phyloP scores from a whole-genome alignment of 805 yeast genomes.

The Candida ficus region DNA sequence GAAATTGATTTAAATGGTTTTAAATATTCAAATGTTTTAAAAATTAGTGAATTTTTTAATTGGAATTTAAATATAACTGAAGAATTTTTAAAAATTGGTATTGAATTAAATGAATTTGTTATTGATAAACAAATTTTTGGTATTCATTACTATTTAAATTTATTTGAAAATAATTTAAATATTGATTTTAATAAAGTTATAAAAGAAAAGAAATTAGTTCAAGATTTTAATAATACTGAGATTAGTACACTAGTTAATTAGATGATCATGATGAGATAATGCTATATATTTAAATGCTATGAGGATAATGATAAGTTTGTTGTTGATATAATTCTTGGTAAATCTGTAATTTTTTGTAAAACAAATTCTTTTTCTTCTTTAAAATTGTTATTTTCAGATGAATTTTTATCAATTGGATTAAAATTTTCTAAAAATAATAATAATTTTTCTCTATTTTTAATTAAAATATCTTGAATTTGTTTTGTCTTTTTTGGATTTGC shows the following conservation, averaged over 20 bases:
- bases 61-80: conserved; percentile 65
- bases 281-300: no score
- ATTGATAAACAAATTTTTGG: conserved; percentile 70
- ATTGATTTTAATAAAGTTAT: conserved; percentile 1
- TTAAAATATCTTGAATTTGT: conserved; percentile 71
- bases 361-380: conserved; percentile 80
- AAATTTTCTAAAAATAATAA: conserved; percentile 64
- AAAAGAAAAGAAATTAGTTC: neutral
- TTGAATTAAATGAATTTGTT: conserved; percentile 51
- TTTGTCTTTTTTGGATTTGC: conserved; percentile 91
- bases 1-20: conserved; percentile 23
- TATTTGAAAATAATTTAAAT: conserved; percentile 7
- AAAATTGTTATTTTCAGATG: conserved; percentile 54
- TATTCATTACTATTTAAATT: conserved; percentile 54
- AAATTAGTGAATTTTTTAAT: conserved; percentile 34
- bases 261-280: conserved; percentile 1
- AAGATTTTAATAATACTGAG: neutral
- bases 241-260: neutral
- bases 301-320: conserved; percentile 10
- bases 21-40: conserved; percentile 21
- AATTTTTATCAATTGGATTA: conserved; percentile 50
- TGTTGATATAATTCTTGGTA: conserved; percentile 52
- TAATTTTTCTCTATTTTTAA: conserved; percentile 77
- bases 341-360: conserved; percentile 61
- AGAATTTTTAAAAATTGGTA: conserved; percentile 58